These are phyloP conservation scores for Penicillium freii DNA, from an alignment of 2,329 filamentous ascomycete genomes.

Conservation along the genomic window DNA sequence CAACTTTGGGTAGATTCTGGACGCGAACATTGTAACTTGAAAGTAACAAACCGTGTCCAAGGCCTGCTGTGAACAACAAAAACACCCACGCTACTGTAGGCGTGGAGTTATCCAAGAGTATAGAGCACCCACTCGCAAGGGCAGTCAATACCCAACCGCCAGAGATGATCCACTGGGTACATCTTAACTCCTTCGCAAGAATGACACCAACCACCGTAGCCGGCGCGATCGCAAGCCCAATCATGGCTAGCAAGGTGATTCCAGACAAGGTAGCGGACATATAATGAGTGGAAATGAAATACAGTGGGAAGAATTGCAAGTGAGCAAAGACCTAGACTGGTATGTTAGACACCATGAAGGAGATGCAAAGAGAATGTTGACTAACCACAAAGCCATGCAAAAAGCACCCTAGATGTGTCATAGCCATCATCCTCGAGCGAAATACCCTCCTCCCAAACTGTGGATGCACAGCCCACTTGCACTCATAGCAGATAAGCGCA, in stretches of 20 bases:
- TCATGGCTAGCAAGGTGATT: constrained; percentile 39
- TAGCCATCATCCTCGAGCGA: constrained; percentile 33
- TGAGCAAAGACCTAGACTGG: constrained; percentile 40
- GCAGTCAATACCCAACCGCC: constrained; percentile 43
- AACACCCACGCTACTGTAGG: constrained; percentile 37
- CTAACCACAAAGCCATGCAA: constrained; percentile 47
- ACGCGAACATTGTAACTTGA: constrained; percentile 42
- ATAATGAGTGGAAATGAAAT: constrained; percentile 39
- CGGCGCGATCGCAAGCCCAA: constrained; percentile 27
- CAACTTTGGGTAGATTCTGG: constrained; percentile 41
- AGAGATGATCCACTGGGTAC: constrained; percentile 43
- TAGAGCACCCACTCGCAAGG: constrained; percentile 38
- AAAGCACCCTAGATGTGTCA: constrained; percentile 44
- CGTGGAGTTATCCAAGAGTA: constrained; percentile 38
- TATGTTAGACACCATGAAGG: neutral
- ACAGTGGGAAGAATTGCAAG: constrained; percentile 46
- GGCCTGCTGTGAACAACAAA: constrained; percentile 39
- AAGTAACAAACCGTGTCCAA: constrained; percentile 46
- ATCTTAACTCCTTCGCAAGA: constrained; percentile 16
- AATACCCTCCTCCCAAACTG: constrained; percentile 43
- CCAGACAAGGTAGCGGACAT: constrained; percentile 37
- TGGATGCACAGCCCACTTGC: constrained; percentile 32
- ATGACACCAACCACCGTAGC: constrained; percentile 22
- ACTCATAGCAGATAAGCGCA: constrained; percentile 39
- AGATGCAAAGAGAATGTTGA: constrained; percentile 1